Conservation (phyloP, 495 filamentous ascomycete species). For the Aspergillus indologenus region DNA sequence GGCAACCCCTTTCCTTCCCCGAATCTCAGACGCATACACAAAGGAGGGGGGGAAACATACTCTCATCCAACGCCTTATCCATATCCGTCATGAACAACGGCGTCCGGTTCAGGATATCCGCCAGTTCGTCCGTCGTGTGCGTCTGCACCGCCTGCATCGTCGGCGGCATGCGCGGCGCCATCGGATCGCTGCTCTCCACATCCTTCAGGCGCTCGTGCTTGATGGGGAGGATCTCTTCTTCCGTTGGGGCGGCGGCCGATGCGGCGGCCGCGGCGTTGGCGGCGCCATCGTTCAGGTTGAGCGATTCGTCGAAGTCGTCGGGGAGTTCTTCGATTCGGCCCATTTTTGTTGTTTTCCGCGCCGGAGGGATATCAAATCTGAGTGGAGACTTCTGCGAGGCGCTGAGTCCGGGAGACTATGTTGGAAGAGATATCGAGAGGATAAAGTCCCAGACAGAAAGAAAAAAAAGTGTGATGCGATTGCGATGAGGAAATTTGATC, state of each 20-base stretch:
- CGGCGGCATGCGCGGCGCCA: conserved; percentile 52
- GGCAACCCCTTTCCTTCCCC: no score
- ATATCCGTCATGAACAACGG: conserved; percentile 96
- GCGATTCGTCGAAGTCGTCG: conserved; percentile 48
- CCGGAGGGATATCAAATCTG: neutral
- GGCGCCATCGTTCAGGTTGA: conserved; percentile 30
- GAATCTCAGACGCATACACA: conserved; percentile 7
- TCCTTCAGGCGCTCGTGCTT: conserved; percentile 39
- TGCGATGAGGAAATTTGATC: neutral
- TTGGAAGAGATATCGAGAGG: no score
- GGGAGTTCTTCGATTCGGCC: conserved; percentile 50
- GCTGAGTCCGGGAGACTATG: neutral
- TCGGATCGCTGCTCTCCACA: conserved; percentile 29
- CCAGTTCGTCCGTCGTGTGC: conserved; percentile 67
- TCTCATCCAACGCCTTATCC: conserved; percentile 61
- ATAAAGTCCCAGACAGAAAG: no score
- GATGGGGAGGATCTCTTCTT: conserved; percentile 41
- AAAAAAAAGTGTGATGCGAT: conserved; percentile 5
- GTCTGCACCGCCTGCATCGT: conserved; percentile 54
- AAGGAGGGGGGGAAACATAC: conserved; percentile 27
- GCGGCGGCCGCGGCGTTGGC: conserved; percentile 27
- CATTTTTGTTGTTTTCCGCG: conserved; percentile 23
- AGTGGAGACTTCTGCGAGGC: conserved; percentile 6
- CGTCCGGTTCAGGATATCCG: conserved; percentile 71
- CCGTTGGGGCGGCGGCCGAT: conserved; percentile 24